Evolutionary conservation across 768 basidiomycete genomes (phyloP), one percentile per base, ranked within the genome.

Genomic region (Xerocomellus chrysenteron): DNA sequence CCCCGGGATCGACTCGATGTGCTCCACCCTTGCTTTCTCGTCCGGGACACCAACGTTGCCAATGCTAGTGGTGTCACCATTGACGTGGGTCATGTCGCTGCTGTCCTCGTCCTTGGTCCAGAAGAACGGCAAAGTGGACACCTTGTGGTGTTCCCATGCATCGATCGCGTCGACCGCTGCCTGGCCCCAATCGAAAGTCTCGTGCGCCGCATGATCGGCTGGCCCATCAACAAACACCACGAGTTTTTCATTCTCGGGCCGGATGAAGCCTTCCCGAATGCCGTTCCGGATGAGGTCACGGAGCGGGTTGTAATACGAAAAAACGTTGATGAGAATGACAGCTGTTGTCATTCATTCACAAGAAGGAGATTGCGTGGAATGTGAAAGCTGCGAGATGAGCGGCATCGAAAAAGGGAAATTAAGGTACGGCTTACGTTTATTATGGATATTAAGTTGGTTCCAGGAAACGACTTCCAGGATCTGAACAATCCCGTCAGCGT

Each of bases 391-490:
- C 7, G 11, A 46, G 30, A 52, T 48, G 56, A 61, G 49, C 19
- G 9, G n/a, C 19, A 33, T 16, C 5, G 21, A 2, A 19, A 12
- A 5, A 19, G 9, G 28, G 3, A 24, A 7, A 52, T 60, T 30
- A 47, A 61, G 59, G 61, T 1, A 54, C 61, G 47, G 0, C 83
- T 59, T 67, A 91, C 91, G 91, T 75, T 93, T 93, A 52, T 82
- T 79, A 68, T 94, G 91, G 42, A 95, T 88, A 19, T 89, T 88
- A 6, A 97, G 71, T 66, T 98, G 96, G 19, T 90, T 91, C 96
- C 96, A 99, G 0, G 95, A 97, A 14, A 87, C 82, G 59, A 92
- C 94, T 73, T 98, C 96, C 30, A 97, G 72, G n/a, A 92, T 74
- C 89, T 92, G 60, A 5, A 9, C 47, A 57, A 46, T 54, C 43